phyloP scores from a whole-genome alignment of 2,329 filamentous ascomycete species.

The Fusarium sp. region DNA sequence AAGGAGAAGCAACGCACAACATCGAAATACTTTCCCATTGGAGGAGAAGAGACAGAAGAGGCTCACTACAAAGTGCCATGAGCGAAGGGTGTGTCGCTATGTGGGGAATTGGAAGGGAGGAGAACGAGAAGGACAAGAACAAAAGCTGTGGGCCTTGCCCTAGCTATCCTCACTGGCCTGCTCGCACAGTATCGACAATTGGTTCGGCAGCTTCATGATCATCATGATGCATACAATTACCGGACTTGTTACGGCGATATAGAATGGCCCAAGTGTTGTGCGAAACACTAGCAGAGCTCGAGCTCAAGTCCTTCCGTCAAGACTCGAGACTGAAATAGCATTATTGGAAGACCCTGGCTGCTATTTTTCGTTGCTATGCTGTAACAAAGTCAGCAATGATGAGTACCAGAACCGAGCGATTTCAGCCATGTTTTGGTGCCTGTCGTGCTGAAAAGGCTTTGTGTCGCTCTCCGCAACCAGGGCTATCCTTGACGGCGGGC shows the following conservation, averaged over 20 bases:
- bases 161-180: constrained; percentile 30
- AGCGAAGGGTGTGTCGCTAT: constrained; percentile 41
- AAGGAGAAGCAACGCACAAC: constrained; percentile 46
- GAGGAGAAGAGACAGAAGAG: constrained; percentile 35
- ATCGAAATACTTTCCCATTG: constrained; percentile 43
- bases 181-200: constrained; percentile 43
- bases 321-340: constrained; percentile 27
- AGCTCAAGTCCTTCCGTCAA: constrained; percentile 3
- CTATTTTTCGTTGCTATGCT: constrained; percentile 18
- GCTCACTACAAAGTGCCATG: constrained; percentile 38
- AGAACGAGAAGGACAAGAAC: constrained; percentile 46
- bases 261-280: constrained; percentile 31
- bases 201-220: constrained; percentile 28
- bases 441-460: constrained; percentile 43
- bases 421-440: constrained; percentile 40
- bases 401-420: constrained; percentile 42
- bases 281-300: constrained; percentile 22
- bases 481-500: constrained; percentile 44
- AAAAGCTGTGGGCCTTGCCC: constrained; percentile 46
- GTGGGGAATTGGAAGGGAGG: constrained; percentile 50
- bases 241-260: constrained; percentile 27
- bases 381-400: constrained; percentile 18
- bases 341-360: constrained; percentile 24
- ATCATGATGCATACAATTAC: constrained; percentile 17
- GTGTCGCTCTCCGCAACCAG: constrained; percentile 43